phyloP scores from a whole-genome alignment of 2,329 filamentous ascomycete species.

The Neoscytalidium dimidiatum region DNA sequence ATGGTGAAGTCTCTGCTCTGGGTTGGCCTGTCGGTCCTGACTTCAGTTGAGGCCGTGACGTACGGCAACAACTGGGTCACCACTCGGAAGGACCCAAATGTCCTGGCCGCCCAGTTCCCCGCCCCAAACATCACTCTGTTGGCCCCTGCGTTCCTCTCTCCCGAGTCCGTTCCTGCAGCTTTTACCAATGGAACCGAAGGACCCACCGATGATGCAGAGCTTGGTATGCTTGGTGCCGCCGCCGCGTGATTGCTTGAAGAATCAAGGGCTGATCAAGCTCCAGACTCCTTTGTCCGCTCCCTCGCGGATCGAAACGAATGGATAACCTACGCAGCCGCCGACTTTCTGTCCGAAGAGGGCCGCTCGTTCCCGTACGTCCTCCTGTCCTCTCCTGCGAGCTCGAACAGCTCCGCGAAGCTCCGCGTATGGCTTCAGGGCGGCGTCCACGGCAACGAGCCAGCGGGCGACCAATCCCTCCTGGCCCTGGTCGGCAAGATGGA shows the following conservation, averaged over 20 bases:
- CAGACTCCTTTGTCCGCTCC: constrained; percentile 30
- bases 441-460: constrained; percentile 42
- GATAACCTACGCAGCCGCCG: constrained; percentile 31
- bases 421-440: constrained; percentile 40
- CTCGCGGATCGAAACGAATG: constrained; percentile 36
- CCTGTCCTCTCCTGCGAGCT: constrained; percentile 25
- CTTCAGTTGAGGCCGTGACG: not conserved
- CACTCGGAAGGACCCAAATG: constrained; percentile 30
- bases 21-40: not conserved
- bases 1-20: not conserved
- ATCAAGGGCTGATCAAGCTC: not conserved
- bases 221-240: constrained; percentile 26
- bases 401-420: constrained; percentile 30
- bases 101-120: constrained; percentile 38
- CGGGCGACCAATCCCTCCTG: constrained; percentile 37
- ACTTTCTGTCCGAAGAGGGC: constrained; percentile 37
- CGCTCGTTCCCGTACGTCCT: constrained; percentile 34
- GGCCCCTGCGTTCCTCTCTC: constrained; percentile 34
- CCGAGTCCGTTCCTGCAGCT: constrained; percentile 30
- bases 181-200: constrained; percentile 35
- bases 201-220: constrained; percentile 30
- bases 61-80: constrained; percentile 37
- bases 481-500: constrained; percentile 39
- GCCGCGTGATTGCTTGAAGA: not conserved
- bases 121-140: constrained; percentile 32